Base-by-base conservation (phyloP, 1,139 yeast genomes). In the Yarrowia galli region DNA sequence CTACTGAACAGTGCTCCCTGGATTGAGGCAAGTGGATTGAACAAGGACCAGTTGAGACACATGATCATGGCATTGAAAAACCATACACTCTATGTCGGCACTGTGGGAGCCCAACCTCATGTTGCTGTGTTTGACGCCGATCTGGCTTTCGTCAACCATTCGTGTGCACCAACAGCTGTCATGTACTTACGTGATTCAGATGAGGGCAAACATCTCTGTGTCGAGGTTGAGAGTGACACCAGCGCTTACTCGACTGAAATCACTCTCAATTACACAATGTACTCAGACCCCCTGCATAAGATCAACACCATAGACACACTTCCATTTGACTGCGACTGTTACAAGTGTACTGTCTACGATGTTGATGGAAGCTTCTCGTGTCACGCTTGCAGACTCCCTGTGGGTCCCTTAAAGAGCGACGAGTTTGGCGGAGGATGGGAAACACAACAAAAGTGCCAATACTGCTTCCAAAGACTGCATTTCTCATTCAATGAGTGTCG, bases 351-450 rank as follows among this genome's bases (percentile, higher is more conserved):
- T 16, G 42, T 58, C 5, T 58, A 58, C 25, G 64, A 58, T 20
- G 64, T 58, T 16, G 64, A 58, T 4, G 64, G 64, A 28, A 40
- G 64, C 42, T 58, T 42, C 42, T 58, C 64, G 28, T 58, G 64
- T 20, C 64, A 58, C 13, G 64, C 64, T 3, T 58, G 64, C 25
- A 25, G 64, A 16, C 64, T 58, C 3, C 64, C 64, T 20, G 64
- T 40, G 49, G 64, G 64, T 2, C 51, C 64, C 2, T 32, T 58
- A 15, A 25, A n/a, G 16, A 42, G 42, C 10, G 64, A 58, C 51
- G 42, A 58, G 51, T 32, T 43, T 32, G 64, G 64, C 1, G 64
- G 64, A 43, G 64, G 64, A 32, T 58, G 64, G 64, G 64, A 58
- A 9, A 58, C 64, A 10, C 64, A 58, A 18, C 64, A 58, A 10